phyloP scores from a whole-genome alignment of 2,329 filamentous ascomycete species.

The Clarireedia sp. region DNA sequence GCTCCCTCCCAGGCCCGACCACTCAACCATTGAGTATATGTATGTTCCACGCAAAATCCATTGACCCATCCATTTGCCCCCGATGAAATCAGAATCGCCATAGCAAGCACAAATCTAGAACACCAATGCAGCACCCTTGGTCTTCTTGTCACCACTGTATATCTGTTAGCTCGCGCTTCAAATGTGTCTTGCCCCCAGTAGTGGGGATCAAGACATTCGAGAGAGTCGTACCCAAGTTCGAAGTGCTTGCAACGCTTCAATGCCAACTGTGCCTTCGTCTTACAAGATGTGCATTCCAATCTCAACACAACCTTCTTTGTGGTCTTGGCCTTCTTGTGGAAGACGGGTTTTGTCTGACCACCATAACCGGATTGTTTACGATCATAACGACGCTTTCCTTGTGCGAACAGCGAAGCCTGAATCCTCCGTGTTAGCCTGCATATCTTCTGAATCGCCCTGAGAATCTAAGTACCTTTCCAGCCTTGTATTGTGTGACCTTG shows the following conservation, averaged over 20 bases:
- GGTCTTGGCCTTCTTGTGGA: constrained; percentile 99
- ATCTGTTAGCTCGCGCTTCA: constrained; percentile 1
- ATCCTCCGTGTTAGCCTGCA: constrained; percentile 14
- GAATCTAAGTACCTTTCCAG: constrained; percentile 63
- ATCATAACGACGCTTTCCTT: constrained; percentile 99
- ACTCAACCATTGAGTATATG: constrained; percentile 23
- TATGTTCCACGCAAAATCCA: constrained; percentile 16
- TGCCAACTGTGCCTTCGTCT: constrained; percentile 95
- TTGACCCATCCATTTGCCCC: constrained; percentile 21
- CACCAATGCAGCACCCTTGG: constrained; percentile 98
- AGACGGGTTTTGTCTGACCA: constrained; percentile 99
- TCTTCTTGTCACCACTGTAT: constrained; percentile 99
- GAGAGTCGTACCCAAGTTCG: constrained; percentile 79
- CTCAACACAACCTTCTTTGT: constrained; percentile 99
- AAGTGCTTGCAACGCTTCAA: constrained; percentile 99
- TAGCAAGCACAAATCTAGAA: constrained; percentile 63
- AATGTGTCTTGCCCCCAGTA: not conserved
- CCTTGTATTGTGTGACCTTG: constrained; percentile 96
- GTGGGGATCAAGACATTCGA: not conserved
- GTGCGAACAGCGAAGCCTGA: constrained; percentile 80
- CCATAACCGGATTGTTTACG: constrained; percentile 99
- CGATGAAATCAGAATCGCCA: constrained; percentile 17
- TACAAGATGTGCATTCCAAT: constrained; percentile 96
- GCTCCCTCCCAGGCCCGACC: constrained; percentile 18
- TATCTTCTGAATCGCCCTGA: constrained; percentile 14